Percentiles rank a stretch among this genome's conserved stretches.
phyloP scores from a whole-genome alignment of 495 filamentous ascomycete species.

The Penicillium crystallinum region DNA sequence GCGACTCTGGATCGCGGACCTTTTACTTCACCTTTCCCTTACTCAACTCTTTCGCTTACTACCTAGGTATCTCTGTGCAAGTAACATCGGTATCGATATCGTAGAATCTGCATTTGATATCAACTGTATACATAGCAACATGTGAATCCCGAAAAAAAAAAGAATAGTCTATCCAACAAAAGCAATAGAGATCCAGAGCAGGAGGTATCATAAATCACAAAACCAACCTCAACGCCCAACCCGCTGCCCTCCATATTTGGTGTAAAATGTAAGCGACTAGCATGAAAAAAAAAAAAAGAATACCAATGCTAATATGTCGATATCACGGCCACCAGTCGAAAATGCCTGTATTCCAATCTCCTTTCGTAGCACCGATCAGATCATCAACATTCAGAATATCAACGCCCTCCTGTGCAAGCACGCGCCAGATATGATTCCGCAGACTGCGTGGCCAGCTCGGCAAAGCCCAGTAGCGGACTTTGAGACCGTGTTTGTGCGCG shows the following conservation, averaged over 20 bases:
- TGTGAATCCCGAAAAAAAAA: not conserved
- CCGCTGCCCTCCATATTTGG: constrained; percentile 1
- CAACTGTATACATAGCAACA: not conserved
- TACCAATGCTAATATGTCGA: not conserved
- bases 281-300: constrained; percentile 1
- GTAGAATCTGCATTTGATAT: not conserved
- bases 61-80: no score
- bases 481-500: constrained; percentile 65
- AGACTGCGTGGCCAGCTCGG: constrained; percentile 70
- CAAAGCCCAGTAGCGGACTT: constrained; percentile 74
- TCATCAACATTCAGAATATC: constrained; percentile 81
- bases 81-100: not conserved
- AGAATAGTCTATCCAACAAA: not conserved
- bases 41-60: not conserved
- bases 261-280: constrained; percentile 3
- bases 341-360: constrained; percentile 39
- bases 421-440: constrained; percentile 69
- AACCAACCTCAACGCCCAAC: not conserved
- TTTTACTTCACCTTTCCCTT: not conserved
- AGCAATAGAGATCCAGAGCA: not conserved
- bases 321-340: constrained; percentile 38
- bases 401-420: constrained; percentile 65
- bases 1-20: not conserved
- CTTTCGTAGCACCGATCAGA: constrained; percentile 47
- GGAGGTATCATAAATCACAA: constrained; percentile 6